Evolutionary conservation across 352 stramenopile genomes (phyloP), one percentile per base, ranked within the genome.

Genomic region (Globisporangium camurandrum): DNA sequence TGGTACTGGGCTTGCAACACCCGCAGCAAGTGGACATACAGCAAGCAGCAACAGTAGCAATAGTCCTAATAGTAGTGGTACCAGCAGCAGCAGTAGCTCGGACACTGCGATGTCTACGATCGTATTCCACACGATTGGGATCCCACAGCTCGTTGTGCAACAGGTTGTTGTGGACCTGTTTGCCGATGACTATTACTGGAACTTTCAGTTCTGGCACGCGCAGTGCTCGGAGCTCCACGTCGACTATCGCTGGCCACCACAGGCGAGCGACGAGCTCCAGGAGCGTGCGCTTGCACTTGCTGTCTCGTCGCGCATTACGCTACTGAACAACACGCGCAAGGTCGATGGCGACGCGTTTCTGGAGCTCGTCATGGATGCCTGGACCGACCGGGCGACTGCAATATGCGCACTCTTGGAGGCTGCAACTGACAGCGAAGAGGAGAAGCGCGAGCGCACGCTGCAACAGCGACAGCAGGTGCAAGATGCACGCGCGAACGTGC

Each of bases 331-430:
- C 16, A 52, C 69, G 27, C 72, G 75, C 46, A 92, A 92, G 58
- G 84, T 92, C 31, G 80, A 92, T 48, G 69, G 70, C 11, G 80
- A 92, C 59, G 70, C 69, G 20, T 82, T 89, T 57, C 55, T 89
- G 3, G 67, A 82, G 37, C 62, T 89, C 24, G 48, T 92, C 1
- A 27, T 92, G 3, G 59, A 81, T 26, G 56, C 67, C 45, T 92
- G 77, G 80, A 86, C 71, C 24, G 43, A 67, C 43, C 80, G 75
- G 17, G 75, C 73, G 12, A 70, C 68, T 14, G 45, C 64, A 22
- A 42, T 92, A 6, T 60, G 59, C 22, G 56, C 57, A n/a, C 54
- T 69, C 30, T 59, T 92, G 3, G 80, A 92, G 26, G 28, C 30
- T 9, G 75, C 75, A n/a, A 85, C 75, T 1, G 70, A 92, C 49